phyloP scores from a whole-genome alignment of 345 rosid species.

The Citrus australasica region DNA sequence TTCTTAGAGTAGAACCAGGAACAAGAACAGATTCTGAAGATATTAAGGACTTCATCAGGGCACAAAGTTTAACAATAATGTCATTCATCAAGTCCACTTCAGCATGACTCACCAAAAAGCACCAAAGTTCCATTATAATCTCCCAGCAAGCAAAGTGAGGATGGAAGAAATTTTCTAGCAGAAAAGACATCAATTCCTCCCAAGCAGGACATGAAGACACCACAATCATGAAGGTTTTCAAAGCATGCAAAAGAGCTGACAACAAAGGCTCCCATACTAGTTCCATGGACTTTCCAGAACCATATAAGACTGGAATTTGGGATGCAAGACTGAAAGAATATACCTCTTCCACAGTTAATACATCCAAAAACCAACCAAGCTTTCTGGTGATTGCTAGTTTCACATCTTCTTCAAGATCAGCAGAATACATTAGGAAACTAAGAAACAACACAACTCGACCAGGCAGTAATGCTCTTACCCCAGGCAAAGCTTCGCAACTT shows the following conservation, averaged over 20 bases:
- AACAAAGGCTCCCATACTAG: conserved; percentile 66
- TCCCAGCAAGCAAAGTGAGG: conserved; percentile 86
- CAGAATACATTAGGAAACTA: conserved; percentile 54
- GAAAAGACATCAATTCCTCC: conserved; percentile 58
- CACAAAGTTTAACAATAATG: conserved; percentile 48
- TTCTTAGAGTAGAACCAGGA: conserved; percentile 66
- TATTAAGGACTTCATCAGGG: conserved; percentile 45
- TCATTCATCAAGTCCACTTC: conserved; percentile 39
- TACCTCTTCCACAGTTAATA: conserved; percentile 52
- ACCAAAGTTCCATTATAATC: conserved; percentile 75
- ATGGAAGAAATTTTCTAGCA: conserved; percentile 77
- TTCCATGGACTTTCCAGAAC: conserved; percentile 46
- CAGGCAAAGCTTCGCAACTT: conserved; percentile 34
- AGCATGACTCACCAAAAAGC: conserved; percentile 72
- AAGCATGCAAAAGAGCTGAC: conserved; percentile 55
- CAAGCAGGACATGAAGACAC: conserved; percentile 59
- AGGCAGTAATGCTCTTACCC: conserved; percentile 33
- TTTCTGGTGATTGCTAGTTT: conserved; percentile 45
- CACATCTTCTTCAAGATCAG: conserved; percentile 46
- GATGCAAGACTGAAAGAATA: conserved; percentile 61
- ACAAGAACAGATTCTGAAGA: conserved; percentile 48
- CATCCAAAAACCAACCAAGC: conserved; percentile 66
- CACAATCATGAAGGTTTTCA: conserved; percentile 69
- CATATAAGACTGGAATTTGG: conserved; percentile 56
- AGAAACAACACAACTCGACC: conserved; percentile 57